Percentiles rank a stretch among this genome's conserved stretches.
These are phyloP conservation scores for Pseudopyricularia cyperi DNA, from an alignment of 2,329 filamentous ascomycete species.

Conservation along the genomic window DNA sequence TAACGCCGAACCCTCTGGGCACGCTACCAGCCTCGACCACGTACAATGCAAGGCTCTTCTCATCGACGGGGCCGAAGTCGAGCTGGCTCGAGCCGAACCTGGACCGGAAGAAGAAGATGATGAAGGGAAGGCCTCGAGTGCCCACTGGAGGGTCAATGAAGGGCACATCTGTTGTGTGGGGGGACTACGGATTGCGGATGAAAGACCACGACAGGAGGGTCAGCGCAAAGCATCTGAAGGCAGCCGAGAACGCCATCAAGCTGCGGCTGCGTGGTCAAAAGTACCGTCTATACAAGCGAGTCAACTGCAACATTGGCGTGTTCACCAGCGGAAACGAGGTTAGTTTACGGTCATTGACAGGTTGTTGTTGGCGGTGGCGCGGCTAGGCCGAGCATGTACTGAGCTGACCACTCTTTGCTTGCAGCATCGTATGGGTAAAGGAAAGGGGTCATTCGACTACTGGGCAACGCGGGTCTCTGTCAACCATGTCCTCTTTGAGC, in stretches of 20 bases:
- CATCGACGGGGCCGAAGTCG: conserved; percentile 48
- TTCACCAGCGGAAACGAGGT: conserved; percentile 92
- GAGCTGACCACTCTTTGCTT: conserved; percentile 1
- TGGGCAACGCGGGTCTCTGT: conserved; percentile 87
- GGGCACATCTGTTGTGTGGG: conserved; percentile 92
- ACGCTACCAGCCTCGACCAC: conserved; percentile 2
- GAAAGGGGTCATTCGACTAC: conserved; percentile 93
- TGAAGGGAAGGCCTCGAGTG: conserved; percentile 80
- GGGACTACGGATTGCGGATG: conserved; percentile 90
- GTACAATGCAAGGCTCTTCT: conserved; percentile 50
- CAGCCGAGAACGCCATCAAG: conserved; percentile 89
- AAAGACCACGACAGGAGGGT: conserved; percentile 86
- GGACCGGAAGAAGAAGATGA: conserved; percentile 71
- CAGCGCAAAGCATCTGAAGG: conserved; percentile 72
- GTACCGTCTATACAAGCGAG: conserved; percentile 82
- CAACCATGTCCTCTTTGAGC: conserved; percentile 82
- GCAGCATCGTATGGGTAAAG: conserved; percentile 88
- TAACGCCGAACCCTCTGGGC: conserved; percentile 1
- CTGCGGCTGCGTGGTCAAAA: conserved; percentile 77
- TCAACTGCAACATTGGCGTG: conserved; percentile 86
- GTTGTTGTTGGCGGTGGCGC: background rate
- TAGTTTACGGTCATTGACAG: conserved; percentile 13
- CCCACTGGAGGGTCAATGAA: conserved; percentile 82
- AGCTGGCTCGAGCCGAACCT: conserved; percentile 75
- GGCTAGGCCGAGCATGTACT: background rate